phyloP scores from a whole-genome alignment of 768 basidiomycete genomes.

The Lactifluus rugatus region DNA sequence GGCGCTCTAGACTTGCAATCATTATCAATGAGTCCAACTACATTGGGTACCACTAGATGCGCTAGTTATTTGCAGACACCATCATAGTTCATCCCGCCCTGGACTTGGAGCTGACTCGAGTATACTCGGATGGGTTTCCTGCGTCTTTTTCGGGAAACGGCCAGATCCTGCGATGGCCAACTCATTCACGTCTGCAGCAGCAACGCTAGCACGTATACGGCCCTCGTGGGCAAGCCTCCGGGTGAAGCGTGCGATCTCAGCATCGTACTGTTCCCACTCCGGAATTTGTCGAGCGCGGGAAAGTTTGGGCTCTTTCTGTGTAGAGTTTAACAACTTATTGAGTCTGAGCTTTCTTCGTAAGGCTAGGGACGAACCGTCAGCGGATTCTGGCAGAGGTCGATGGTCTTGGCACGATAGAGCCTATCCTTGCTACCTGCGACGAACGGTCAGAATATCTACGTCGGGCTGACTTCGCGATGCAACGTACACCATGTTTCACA shows the following conservation, averaged over 20 bases:
- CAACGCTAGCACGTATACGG: conserved; percentile 55
- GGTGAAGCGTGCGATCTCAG: conserved; percentile 80
- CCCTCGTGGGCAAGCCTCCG: conserved; percentile 61
- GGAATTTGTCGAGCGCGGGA: conserved; percentile 89
- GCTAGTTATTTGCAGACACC: neutral
- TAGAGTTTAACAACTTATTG: neutral
- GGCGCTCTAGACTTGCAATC: too few species aligned
- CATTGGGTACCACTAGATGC: neutral
- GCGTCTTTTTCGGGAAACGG: neutral
- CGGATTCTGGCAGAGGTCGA: conserved; percentile 95
- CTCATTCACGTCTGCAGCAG: conserved; percentile 58
- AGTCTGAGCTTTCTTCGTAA: neutral
- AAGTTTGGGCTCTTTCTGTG: conserved; percentile 94
- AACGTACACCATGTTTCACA: conserved; percentile 97
- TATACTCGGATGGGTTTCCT: neutral
- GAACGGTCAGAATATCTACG: neutral
- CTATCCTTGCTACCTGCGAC: conserved; percentile 69
- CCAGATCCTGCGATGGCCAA: conserved; percentile 43
- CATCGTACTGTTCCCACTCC: conserved; percentile 94
- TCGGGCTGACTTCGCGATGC: neutral
- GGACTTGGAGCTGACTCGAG: neutral
- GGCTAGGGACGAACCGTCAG: conserved; percentile 54
- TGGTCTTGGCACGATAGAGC: conserved; percentile 71
- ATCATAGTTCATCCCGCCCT: conserved; percentile 11
- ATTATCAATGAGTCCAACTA: neutral